These are phyloP conservation scores for Urostyla sp. DNA, from an alignment of 73 alveolate species.

Conservation along the genomic window DNA sequence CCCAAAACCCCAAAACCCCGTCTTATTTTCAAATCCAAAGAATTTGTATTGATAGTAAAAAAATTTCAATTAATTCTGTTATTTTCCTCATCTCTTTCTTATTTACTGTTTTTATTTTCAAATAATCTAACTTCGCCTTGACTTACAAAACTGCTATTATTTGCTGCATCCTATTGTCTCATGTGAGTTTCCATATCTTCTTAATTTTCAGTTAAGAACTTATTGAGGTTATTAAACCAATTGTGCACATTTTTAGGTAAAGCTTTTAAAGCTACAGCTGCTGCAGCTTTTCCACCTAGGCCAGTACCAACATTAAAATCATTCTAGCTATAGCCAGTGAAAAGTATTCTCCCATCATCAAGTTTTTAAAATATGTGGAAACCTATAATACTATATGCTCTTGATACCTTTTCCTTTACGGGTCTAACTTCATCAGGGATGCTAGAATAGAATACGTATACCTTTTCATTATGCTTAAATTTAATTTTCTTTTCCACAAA, in stretches of 20 bases:
- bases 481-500: slow-evolving; percentile 36
- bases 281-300: slow-evolving; percentile 2
- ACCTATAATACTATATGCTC: slow-evolving; percentile 28
- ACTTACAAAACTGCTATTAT: too few relatives aligned
- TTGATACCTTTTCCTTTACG: neutral
- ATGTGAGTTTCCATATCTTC: too few relatives aligned
- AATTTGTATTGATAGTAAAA: too few relatives aligned
- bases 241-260: slow-evolving; percentile 13
- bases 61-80: too few relatives aligned
- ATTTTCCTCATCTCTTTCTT: too few relatives aligned
- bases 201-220: too few relatives aligned
- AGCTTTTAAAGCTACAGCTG: neutral
- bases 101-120: too few relatives aligned
- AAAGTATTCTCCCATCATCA: slow-evolving; percentile 24
- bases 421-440: slow-evolving; percentile 26
- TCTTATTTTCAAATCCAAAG: too few relatives aligned
- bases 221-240: slow-evolving; percentile 40
- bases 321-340: slow-evolving; percentile 15
- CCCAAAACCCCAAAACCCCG: too few relatives aligned
- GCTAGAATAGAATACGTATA: slow-evolving; percentile 7
- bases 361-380: slow-evolving; percentile 14
- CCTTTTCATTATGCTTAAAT: neutral
- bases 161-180: too few relatives aligned
- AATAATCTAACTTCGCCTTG: too few relatives aligned
- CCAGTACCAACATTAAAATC: slow-evolving; percentile 41